Evolutionary conservation across 352 stramenopile genomes (phyloP).

Genomic region (Phytophthora ohioensis): DNA sequence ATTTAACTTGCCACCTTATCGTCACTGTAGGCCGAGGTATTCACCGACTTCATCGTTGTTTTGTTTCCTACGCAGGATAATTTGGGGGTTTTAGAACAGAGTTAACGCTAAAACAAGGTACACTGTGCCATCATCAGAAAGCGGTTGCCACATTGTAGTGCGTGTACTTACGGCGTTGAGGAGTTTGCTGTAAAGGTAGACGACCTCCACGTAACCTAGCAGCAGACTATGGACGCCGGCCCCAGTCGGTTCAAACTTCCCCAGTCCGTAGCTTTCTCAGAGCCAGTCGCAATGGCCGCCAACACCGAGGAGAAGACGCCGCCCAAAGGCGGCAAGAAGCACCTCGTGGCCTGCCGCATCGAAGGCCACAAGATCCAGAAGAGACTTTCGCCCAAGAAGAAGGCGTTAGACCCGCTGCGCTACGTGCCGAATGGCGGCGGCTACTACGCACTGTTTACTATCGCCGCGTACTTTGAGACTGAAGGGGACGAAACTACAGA

Average conservation of each 20-base stretch:
- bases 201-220: constrained; percentile 8
- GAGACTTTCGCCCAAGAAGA: constrained; percentile 67
- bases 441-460: constrained; percentile 68
- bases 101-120: too few species aligned
- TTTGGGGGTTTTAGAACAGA: too few species aligned
- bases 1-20: too few species aligned
- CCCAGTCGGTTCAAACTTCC: background rate
- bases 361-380: constrained; percentile 78
- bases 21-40: too few species aligned
- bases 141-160: constrained; percentile 13
- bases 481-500: constrained; percentile 24
- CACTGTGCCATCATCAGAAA: background rate
- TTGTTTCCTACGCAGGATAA: too few species aligned
- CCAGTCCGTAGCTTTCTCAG: background rate
- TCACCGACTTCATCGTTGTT: too few species aligned
- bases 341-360: constrained; percentile 56
- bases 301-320: constrained; percentile 21
- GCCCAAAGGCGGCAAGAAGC: constrained; percentile 24
- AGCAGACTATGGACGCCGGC: background rate
- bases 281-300: constrained; percentile 11
- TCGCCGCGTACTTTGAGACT: constrained; percentile 62
- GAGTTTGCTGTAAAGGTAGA: constrained; percentile 1
- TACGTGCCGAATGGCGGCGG: constrained; percentile 65
- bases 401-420: constrained; percentile 72
- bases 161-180: constrained; percentile 5